phyloP scores from a whole-genome alignment of 176 grass and related monocot genomes.

The Oryza longistaminata region DNA sequence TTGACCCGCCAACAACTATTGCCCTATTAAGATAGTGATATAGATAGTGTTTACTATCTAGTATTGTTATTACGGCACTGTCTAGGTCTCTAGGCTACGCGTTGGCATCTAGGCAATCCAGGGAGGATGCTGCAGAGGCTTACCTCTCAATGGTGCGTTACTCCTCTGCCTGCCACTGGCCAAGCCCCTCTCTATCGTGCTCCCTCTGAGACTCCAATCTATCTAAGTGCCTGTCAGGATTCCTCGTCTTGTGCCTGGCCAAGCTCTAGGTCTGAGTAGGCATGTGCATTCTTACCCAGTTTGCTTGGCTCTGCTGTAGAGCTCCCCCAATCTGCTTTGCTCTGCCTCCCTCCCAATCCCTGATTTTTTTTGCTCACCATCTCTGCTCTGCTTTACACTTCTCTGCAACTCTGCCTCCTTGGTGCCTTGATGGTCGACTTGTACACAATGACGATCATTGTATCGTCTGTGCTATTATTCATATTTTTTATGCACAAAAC shows the following conservation, averaged over 20 bases:
- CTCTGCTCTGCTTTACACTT: not conserved
- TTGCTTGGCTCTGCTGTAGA: not conserved
- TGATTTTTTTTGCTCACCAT: not conserved
- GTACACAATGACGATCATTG: not conserved
- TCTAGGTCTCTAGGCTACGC: no score
- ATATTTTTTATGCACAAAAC: not conserved
- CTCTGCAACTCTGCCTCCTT: not conserved
- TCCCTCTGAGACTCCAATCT: no score
- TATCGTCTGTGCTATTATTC: not conserved
- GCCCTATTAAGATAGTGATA: not conserved
- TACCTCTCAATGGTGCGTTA: no score
- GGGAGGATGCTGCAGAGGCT: no score
- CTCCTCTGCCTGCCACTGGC: no score
- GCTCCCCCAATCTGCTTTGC: not conserved
- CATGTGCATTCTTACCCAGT: not conserved
- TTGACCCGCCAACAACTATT: not conserved
- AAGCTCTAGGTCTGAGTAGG: not conserved
- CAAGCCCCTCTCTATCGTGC: no score
- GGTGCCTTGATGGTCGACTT: not conserved
- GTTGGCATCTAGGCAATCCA: no score
- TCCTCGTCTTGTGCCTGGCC: not conserved
- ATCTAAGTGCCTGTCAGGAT: not conserved
- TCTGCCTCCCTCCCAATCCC: not conserved
- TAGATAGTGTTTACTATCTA: not conserved
- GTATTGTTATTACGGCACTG: no score